A percentile compares a stretch with the other conserved stretches of the same genome.
Conservation (phyloP, 2,329 filamentous ascomycete genomes). For the Periconia sp. region DNA sequence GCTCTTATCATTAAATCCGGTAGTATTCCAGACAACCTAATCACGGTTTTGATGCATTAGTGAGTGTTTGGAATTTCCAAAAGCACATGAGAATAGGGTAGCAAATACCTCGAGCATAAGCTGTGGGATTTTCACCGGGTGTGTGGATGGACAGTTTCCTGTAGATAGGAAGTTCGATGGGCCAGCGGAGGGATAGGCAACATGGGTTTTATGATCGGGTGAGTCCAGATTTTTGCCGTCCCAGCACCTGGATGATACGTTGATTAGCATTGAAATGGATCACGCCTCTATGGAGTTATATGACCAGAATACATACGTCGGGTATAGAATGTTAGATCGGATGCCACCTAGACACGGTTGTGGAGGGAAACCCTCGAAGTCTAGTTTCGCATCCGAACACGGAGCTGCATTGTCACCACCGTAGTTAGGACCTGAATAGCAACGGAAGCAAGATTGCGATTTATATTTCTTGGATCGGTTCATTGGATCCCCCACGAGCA, state of each 20-base stretch:
- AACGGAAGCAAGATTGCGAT: slow-evolving; percentile 53
- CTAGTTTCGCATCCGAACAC: slow-evolving; percentile 28
- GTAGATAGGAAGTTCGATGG: slow-evolving; percentile 26
- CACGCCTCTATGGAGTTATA: no score
- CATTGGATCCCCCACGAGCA: slow-evolving; percentile 50
- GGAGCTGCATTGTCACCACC: slow-evolving; percentile 50
- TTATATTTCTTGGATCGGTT: slow-evolving; percentile 24
- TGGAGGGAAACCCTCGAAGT: slow-evolving; percentile 25
- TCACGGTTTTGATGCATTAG: slow-evolving; percentile 35
- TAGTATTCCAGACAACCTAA: slow-evolving; percentile 48
- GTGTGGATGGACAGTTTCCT: slow-evolving; percentile 48
- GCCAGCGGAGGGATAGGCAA: slow-evolving; percentile 49
- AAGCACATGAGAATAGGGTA: slow-evolving; percentile 6
- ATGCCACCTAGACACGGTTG: slow-evolving; percentile 32
- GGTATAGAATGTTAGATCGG: slow-evolving; percentile 37
- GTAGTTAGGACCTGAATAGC: slow-evolving; percentile 52
- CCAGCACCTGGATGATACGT: slow-evolving; percentile 32
- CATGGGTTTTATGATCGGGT: slow-evolving; percentile 61
- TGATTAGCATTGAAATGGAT: no score
- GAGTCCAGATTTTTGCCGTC: slow-evolving; percentile 58
- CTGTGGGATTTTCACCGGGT: slow-evolving; percentile 56
- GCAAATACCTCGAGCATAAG: slow-evolving; percentile 49
- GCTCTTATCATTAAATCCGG: slow-evolving; percentile 27
- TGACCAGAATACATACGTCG: slow-evolving; percentile 15
- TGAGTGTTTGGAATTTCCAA: slow-evolving; percentile 22